Conservation (phyloP, 140 eudicot genomes). For the Oenanthe javanica region DNA sequence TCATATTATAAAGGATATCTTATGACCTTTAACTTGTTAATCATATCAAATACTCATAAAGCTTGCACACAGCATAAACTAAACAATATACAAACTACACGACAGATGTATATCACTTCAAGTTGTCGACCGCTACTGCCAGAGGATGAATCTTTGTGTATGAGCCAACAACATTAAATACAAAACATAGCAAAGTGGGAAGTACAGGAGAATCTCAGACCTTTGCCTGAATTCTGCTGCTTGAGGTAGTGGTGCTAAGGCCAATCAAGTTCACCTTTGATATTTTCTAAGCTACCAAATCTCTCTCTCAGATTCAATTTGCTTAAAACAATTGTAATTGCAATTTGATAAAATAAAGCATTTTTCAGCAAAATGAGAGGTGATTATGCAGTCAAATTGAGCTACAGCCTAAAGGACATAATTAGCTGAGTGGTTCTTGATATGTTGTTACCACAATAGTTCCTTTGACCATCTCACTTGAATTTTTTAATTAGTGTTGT, state of each 20-base stretch:
- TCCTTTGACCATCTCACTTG: neutral
- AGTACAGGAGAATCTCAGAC: slow-evolving; percentile 54
- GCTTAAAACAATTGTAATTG: slow-evolving; percentile 11
- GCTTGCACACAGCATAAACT: slow-evolving; percentile 8
- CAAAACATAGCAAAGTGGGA: slow-evolving; percentile 45
- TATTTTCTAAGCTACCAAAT: slow-evolving; percentile 29
- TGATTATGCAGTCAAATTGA: slow-evolving; percentile 28
- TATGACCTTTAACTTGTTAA: slow-evolving; percentile 9
- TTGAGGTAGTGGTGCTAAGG: slow-evolving; percentile 40
- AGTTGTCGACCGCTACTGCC: slow-evolving; percentile 38
- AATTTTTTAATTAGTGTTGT: neutral
- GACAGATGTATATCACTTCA: slow-evolving; percentile 54
- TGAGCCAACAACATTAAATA: slow-evolving; percentile 41
- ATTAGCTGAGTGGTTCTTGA: slow-evolving; percentile 4
- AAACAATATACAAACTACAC: slow-evolving; percentile 11
- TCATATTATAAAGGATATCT: neutral
- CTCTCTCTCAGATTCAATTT: slow-evolving; percentile 17
- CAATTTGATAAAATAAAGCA: slow-evolving; percentile 23
- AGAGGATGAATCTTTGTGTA: slow-evolving; percentile 28
- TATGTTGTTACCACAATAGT: neutral
- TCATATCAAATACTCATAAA: slow-evolving; percentile 18
- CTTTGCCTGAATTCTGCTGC: slow-evolving; percentile 10
- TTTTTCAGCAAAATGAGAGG: slow-evolving; percentile 40
- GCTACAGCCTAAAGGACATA: neutral
- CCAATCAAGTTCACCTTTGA: slow-evolving; percentile 23